A percentile compares a stretch with the other conserved stretches of the same genome.
phyloP scores from a whole-genome alignment of 73 alveolate genomes.

The Blepharisma japonicum region DNA sequence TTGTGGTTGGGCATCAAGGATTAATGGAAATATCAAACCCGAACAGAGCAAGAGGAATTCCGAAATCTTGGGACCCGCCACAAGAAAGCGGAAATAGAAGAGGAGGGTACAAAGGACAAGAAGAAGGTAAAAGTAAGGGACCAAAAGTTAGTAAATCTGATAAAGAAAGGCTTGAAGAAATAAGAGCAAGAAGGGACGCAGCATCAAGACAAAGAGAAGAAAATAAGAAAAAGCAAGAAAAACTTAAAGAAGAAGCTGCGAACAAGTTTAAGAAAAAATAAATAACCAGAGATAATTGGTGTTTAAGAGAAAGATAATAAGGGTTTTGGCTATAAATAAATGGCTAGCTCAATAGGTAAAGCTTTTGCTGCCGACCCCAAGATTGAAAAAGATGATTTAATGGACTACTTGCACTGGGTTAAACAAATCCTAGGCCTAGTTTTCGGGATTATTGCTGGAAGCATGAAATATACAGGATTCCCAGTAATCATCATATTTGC shows the following conservation, averaged over 20 bases:
- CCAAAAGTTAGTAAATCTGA: background rate
- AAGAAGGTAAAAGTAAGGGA: background rate
- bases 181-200: conserved; percentile 23
- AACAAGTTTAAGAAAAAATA: conserved; percentile 6
- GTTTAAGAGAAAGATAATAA: no score
- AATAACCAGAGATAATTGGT: background rate
- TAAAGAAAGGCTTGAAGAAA: conserved; percentile 18
- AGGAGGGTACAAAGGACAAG: background rate
- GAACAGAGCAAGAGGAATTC: background rate
- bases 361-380: no score
- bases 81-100: no score
- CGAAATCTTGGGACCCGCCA: no score
- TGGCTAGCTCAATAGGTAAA: no score
- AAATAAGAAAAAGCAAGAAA: background rate
- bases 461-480: background rate
- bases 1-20: background rate
- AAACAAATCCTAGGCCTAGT: background rate
- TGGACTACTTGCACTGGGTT: conserved; percentile 20
- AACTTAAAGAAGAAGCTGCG: conserved; percentile 15
- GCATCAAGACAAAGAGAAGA: conserved; percentile 29
- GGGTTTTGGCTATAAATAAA: no score
- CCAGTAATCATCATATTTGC: background rate
- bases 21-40: conserved; percentile 9
- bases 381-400: background rate
- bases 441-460: background rate